Percentiles rank a stretch among this genome's conserved stretches.
Evolutionary conservation across 352 stramenopile genomes (phyloP).

Genomic region (Globisporangium recalcitrans): DNA sequence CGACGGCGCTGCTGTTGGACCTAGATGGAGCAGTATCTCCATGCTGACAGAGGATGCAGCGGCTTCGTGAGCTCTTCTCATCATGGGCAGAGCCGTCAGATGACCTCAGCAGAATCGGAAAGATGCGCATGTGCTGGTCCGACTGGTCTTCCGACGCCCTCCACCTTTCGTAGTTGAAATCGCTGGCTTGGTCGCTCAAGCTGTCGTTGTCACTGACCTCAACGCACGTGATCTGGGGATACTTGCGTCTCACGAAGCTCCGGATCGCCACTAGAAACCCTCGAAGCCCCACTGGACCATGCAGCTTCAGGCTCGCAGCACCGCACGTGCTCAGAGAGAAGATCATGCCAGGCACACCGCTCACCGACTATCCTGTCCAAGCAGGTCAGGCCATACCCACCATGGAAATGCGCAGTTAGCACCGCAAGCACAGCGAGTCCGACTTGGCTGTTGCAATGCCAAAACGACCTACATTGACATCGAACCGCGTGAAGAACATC

Average conservation of each 20-base stretch:
- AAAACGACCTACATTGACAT: conserved; percentile 30
- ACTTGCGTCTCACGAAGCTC: conserved; percentile 65
- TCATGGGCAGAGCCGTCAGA: neutral
- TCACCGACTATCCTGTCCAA: conserved; percentile 38
- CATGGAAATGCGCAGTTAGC: neutral
- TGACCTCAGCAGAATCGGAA: conserved; percentile 20
- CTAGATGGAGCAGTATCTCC: conserved; percentile 2
- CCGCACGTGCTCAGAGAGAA: conserved; percentile 56
- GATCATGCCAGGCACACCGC: conserved; percentile 57
- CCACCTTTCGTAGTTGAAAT: conserved; percentile 25
- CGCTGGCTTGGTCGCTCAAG: neutral
- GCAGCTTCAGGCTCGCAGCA: conserved; percentile 34
- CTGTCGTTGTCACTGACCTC: conserved; percentile 19
- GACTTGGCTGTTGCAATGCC: neutral
- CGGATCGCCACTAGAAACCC: conserved; percentile 45
- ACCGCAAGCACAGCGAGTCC: neutral
- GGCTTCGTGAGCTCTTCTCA: neutral
- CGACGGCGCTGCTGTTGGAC: neutral
- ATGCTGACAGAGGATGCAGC: conserved; percentile 6
- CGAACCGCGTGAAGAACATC: conserved; percentile 67
- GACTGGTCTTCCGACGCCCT: conserved; percentile 13
- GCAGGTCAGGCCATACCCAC: neutral
- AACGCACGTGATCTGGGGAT: conserved; percentile 51
- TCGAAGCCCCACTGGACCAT: conserved; percentile 36
- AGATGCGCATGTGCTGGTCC: conserved; percentile 31